A percentile compares a stretch with the other conserved stretches of the same genome.
These are phyloP conservation scores for Eutrema yunnanense DNA, from an alignment of 345 rosid species.

Conservation along the genomic window DNA sequence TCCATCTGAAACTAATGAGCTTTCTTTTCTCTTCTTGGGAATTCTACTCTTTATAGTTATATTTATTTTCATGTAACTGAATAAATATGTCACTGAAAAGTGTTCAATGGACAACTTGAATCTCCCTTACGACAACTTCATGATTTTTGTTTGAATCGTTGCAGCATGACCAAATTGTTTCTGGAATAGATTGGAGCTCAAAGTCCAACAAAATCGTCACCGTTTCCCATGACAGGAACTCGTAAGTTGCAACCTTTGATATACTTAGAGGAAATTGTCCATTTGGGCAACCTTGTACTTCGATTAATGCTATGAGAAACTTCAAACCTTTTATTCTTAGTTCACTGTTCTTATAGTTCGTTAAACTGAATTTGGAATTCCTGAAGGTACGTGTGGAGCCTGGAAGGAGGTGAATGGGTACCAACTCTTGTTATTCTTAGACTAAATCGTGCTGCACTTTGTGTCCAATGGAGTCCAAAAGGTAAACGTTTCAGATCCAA, in stretches of 20 bases:
- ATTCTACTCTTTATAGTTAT: background rate
- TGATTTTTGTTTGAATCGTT: conserved; percentile 9
- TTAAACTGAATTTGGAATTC: background rate
- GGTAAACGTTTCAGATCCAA: conserved; percentile 39
- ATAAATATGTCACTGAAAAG: background rate
- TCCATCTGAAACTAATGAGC: background rate
- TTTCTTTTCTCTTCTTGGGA: background rate
- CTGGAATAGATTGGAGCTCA: conserved; percentile 95
- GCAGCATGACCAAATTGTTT: conserved; percentile 97
- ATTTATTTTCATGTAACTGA: background rate
- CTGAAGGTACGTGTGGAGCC: conserved; percentile 85
- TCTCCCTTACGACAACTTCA: background rate
- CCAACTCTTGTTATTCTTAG: conserved; percentile 97
- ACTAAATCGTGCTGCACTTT: conserved; percentile 95
- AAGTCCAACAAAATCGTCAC: conserved; percentile 80
- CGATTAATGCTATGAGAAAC: background rate
- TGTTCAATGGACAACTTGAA: background rate
- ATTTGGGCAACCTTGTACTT: background rate
- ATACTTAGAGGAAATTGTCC: background rate
- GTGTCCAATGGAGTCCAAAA: conserved; percentile 94
- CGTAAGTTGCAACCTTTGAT: conserved; percentile 53
- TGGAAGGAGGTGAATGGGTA: conserved; percentile 86
- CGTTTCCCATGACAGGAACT: conserved; percentile 92
- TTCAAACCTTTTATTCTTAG: background rate
- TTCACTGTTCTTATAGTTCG: conserved; percentile 12